Conservation (phyloP, 208 protist species). For the Acanthamoeba royreba region DNA sequence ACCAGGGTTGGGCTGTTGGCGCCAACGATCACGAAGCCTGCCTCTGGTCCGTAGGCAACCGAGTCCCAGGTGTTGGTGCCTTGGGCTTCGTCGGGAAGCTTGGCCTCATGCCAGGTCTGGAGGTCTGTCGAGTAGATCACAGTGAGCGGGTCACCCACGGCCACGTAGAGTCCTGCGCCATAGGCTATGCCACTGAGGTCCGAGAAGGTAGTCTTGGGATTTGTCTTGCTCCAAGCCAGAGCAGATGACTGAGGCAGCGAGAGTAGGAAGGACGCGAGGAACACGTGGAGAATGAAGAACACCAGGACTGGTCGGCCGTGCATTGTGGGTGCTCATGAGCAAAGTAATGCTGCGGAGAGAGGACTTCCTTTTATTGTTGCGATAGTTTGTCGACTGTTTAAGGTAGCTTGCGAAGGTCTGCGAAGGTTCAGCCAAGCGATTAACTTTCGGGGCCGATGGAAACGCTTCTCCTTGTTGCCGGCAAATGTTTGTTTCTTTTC, state of each 20-base stretch:
- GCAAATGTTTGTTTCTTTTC: too few species aligned
- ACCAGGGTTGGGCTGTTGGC: not conserved
- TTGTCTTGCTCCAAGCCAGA: not conserved
- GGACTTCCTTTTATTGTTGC: too few species aligned
- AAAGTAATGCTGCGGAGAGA: too few species aligned
- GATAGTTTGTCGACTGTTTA: too few species aligned
- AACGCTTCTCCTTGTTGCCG: too few species aligned
- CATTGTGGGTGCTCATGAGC: too few species aligned
- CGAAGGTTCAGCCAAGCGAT: too few species aligned
- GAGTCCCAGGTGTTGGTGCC: not conserved
- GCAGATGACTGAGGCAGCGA: not conserved
- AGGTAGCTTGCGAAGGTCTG: too few species aligned
- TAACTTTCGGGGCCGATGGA: too few species aligned
- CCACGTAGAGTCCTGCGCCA: not conserved
- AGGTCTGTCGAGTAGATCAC: not conserved
- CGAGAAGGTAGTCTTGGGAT: not conserved
- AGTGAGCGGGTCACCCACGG: not conserved
- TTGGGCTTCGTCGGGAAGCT: not conserved
- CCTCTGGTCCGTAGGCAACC: not conserved
- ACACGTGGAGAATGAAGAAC: too few species aligned
- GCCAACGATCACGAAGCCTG: not conserved
- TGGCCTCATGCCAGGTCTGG: not conserved
- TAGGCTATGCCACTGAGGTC: not conserved
- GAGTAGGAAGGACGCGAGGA: too few species aligned
- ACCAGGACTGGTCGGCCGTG: too few species aligned